phyloP scores from a whole-genome alignment of 1,139 yeast genomes.

The Taphrina communis region DNA sequence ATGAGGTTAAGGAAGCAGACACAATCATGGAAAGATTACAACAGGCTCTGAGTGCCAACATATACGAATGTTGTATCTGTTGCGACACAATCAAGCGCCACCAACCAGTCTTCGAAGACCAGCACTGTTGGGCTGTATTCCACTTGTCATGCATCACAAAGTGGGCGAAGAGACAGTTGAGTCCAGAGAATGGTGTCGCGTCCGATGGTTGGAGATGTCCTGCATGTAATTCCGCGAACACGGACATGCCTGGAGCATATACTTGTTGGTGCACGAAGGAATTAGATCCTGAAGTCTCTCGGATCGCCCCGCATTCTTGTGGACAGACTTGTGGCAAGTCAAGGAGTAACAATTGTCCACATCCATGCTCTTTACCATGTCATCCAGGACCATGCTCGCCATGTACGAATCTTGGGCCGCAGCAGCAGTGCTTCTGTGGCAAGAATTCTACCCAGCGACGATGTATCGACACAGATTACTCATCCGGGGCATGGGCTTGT shows the following conservation, averaged over 20 bases:
- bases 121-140: conserved; percentile 47
- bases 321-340: conserved; percentile 75
- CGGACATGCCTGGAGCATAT: conserved; percentile 63
- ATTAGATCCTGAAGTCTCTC: conserved; percentile 66
- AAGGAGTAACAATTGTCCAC: conserved; percentile 61
- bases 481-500: conserved; percentile 68
- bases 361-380: conserved; percentile 74
- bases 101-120: conserved; percentile 47
- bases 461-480: conserved; percentile 73
- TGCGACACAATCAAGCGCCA: conserved; percentile 45
- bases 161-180: conserved; percentile 46
- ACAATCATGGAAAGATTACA: conserved; percentile 31
- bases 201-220: conserved; percentile 82
- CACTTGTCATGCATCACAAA: conserved; percentile 47
- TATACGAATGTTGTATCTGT: conserved; percentile 48
- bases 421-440: conserved; percentile 77
- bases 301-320: conserved; percentile 78
- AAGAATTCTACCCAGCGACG: conserved; percentile 68
- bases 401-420: conserved; percentile 80
- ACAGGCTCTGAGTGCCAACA: conserved; percentile 21
- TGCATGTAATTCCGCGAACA: conserved; percentile 65
- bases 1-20: conserved; percentile 23
- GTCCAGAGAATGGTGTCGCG: conserved; percentile 12
- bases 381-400: conserved; percentile 90
- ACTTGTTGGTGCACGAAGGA: conserved; percentile 92